These are phyloP conservation scores for Calonectria pauciramosa DNA, from an alignment of 2,329 filamentous ascomycete genomes.

Conservation along the genomic window DNA sequence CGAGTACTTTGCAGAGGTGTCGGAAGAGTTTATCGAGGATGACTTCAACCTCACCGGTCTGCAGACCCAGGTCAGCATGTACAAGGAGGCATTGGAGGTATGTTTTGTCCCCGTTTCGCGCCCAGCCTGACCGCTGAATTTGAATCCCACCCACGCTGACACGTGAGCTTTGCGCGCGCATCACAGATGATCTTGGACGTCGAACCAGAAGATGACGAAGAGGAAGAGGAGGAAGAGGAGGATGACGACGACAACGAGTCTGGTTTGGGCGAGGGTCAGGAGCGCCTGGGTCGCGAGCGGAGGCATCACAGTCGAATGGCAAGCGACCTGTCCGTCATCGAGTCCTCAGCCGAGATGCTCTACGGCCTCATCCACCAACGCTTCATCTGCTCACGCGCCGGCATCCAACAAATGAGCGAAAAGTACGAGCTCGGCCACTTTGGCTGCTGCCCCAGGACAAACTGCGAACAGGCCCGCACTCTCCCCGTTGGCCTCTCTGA, in stretches of 20 bases:
- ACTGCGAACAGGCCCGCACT: slow-evolving; percentile 91
- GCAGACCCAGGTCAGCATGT: slow-evolving; percentile 96
- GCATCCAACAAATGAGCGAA: slow-evolving; percentile 99
- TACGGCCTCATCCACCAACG: slow-evolving; percentile 99
- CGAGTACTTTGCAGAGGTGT: slow-evolving; percentile 99
- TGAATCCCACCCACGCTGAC: not conserved
- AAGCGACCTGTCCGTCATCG: slow-evolving; percentile 94
- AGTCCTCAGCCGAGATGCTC: slow-evolving; percentile 97
- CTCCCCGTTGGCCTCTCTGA: slow-evolving; percentile 95
- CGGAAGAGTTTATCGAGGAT: slow-evolving; percentile 99
- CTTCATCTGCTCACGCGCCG: slow-evolving; percentile 95
- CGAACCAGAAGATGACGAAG: slow-evolving; percentile 94
- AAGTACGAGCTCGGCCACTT: slow-evolving; percentile 99
- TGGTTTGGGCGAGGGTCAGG: slow-evolving; percentile 70
- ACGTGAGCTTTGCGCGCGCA: slow-evolving; percentile 14
- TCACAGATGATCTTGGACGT: slow-evolving; percentile 94
- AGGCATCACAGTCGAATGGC: slow-evolving; percentile 87
- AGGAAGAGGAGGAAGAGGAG: slow-evolving; percentile 85
- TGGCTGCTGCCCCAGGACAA: slow-evolving; percentile 92
- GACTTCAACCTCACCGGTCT: slow-evolving; percentile 98
- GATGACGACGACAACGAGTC: slow-evolving; percentile 81
- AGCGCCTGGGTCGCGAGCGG: slow-evolving; percentile 70
- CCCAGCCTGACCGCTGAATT: not conserved
- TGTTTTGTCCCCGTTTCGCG: slow-evolving; percentile 20
- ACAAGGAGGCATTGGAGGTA: slow-evolving; percentile 96